Evolutionary conservation across 192 early-diverging fungal species (phyloP).

Genomic region (Coemansia aciculifera): DNA sequence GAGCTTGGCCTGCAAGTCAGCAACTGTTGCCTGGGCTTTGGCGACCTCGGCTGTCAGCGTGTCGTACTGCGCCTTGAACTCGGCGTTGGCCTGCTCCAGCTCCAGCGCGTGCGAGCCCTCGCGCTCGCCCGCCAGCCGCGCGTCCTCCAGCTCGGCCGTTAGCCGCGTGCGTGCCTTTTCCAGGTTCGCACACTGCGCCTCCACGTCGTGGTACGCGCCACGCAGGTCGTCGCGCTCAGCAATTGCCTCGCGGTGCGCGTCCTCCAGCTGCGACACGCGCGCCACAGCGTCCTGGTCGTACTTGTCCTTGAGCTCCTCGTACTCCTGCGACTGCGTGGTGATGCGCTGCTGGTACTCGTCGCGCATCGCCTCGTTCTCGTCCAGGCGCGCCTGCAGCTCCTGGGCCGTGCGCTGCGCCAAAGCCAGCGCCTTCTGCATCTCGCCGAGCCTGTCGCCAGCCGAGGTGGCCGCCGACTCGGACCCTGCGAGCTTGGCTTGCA

Average conservation of each 20-base stretch:
- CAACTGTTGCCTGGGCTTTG: constrained; percentile 51
- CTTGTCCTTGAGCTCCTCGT: constrained; percentile 64
- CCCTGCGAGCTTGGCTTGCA: constrained; percentile 12
- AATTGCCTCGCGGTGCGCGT: constrained; percentile 56
- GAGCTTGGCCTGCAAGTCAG: constrained; percentile 63
- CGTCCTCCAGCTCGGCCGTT: constrained; percentile 73
- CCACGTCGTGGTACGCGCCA: constrained; percentile 62
- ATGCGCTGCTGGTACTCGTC: constrained; percentile 58
- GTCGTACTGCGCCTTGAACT: constrained; percentile 64
- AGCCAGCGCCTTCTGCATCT: constrained; percentile 21
- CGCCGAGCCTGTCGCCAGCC: neutral
- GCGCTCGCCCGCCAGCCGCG: constrained; percentile 71
- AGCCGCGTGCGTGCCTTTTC: constrained; percentile 73
- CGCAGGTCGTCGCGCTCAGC: constrained; percentile 69
- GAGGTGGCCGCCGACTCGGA: constrained; percentile 11
- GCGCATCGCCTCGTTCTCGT: constrained; percentile 60
- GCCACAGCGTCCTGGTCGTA: constrained; percentile 61
- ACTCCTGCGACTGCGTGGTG: constrained; percentile 60
- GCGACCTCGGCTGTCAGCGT: constrained; percentile 20
- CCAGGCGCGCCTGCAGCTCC: constrained; percentile 66
- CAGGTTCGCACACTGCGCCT: constrained; percentile 57
- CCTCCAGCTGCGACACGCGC: constrained; percentile 61
- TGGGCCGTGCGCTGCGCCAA: constrained; percentile 50
- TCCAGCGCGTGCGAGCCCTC: constrained; percentile 61
- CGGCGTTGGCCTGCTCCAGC: constrained; percentile 50